Conservation (phyloP, 2,329 filamentous ascomycete species). For the Alternaria incomplexa region DNA sequence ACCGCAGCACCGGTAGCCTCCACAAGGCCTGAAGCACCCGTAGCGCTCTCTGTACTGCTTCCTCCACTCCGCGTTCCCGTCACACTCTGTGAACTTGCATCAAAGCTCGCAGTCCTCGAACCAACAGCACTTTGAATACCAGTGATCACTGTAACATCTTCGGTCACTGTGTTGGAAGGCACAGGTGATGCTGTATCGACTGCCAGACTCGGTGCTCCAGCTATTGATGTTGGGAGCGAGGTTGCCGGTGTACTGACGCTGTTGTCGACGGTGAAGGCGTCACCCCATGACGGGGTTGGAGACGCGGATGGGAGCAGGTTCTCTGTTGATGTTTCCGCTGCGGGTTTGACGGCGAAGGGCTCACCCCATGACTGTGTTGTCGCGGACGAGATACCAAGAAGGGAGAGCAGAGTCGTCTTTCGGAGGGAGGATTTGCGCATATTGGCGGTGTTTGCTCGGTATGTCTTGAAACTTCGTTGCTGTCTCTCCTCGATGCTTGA, state of each 20-base stretch:
- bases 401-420: constrained; percentile 16
- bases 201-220: not conserved
- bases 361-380: constrained; percentile 22
- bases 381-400: constrained; percentile 14
- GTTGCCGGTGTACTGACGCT: not conserved
- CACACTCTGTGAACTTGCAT: not conserved
- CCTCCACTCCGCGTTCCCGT: not conserved
- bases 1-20: constrained; percentile 4
- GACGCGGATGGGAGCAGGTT: not conserved
- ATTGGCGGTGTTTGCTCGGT: not conserved
- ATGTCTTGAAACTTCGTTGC: not conserved
- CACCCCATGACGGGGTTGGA: constrained; percentile 7
- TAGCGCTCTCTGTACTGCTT: not conserved
- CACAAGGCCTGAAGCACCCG: not conserved
- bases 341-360: constrained; percentile 23
- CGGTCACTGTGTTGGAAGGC: not conserved
- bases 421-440: constrained; percentile 17
- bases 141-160: constrained; percentile 2
- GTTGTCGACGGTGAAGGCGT: constrained; percentile 5
- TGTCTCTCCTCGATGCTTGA: not conserved
- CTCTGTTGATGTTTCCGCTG: constrained; percentile 15
- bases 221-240: not conserved
- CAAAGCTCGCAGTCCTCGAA: not conserved
- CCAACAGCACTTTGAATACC: constrained; percentile 2
- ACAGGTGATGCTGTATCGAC: constrained; percentile 1